These are phyloP conservation scores for Cyclotella baltica DNA, from an alignment of 108 stramenopile species.

Conservation along the genomic window DNA sequence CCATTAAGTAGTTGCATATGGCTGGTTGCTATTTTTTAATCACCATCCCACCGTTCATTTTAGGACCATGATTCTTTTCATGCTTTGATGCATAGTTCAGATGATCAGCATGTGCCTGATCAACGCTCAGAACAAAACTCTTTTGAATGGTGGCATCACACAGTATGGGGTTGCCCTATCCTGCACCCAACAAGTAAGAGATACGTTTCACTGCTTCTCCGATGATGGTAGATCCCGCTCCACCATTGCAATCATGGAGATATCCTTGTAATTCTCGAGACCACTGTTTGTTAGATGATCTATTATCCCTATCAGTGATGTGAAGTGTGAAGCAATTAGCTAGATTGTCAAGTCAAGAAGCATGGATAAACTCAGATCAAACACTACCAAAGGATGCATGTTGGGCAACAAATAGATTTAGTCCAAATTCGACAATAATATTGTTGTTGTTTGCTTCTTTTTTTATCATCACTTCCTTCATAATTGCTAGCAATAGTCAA, in stretches of 20 bases:
- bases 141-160: constrained; percentile 57
- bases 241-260: constrained; percentile 93
- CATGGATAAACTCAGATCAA: constrained; percentile 89
- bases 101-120: constrained; percentile 98
- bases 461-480: constrained; percentile 27
- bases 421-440: constrained; percentile 92
- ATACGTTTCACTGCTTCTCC: constrained; percentile 82
- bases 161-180: constrained; percentile 25
- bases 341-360: constrained; percentile 95
- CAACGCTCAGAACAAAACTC: constrained; percentile 79
- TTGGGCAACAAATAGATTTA: constrained; percentile 94
- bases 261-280: constrained; percentile 64
- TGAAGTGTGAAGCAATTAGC: constrained; percentile 93
- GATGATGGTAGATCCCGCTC: constrained; percentile 90
- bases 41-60: constrained; percentile 95
- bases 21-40: constrained; percentile 98
- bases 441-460: constrained; percentile 17
- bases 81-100: constrained; percentile 97
- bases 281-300: constrained; percentile 61
- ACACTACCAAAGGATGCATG: constrained; percentile 87
- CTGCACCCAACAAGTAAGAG: constrained; percentile 57
- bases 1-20: constrained; percentile 96
- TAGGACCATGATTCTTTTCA: constrained; percentile 92
- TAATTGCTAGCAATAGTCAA: no score
- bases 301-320: constrained; percentile 75